phyloP scores from a whole-genome alignment of 2,329 filamentous ascomycete species.

The Penicillium sp. region DNA sequence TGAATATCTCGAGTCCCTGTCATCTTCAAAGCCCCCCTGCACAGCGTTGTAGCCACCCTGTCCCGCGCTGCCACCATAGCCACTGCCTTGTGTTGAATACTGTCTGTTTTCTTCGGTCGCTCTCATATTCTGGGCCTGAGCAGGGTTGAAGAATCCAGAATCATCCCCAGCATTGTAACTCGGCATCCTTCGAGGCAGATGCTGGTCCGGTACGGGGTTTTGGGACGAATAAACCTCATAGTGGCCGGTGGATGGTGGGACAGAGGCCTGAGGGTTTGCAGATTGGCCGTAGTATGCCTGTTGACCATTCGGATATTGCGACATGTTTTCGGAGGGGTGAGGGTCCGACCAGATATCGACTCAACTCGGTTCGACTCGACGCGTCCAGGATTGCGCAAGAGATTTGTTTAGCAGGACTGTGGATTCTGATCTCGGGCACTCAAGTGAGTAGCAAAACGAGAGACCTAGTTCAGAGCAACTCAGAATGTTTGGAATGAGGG shows the following conservation, averaged over 20 bases:
- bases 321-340: conserved; percentile 41
- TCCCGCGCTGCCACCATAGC: conserved; percentile 35
- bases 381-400: neutral
- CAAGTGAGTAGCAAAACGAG: neutral
- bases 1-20: conserved; percentile 35
- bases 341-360: neutral
- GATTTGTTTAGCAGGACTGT: neutral
- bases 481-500: conserved; percentile 5
- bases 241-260: conserved; percentile 29
- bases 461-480: neutral
- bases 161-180: conserved; percentile 80
- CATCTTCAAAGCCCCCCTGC: conserved; percentile 28
- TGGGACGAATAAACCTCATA: conserved; percentile 45
- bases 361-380: neutral
- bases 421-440: neutral
- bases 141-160: conserved; percentile 48
- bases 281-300: conserved; percentile 45
- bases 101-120: conserved; percentile 37
- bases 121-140: conserved; percentile 26
- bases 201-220: conserved; percentile 39
- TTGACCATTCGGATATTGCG: conserved; percentile 56
- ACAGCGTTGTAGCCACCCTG: conserved; percentile 24
- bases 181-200: conserved; percentile 53
- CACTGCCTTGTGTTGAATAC: conserved; percentile 34
- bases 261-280: conserved; percentile 28